Percentiles rank a stretch among this genome's conserved stretches.
These are phyloP conservation scores for Pisolithus sp. DNA, from an alignment of 768 basidiomycete genomes.

Conservation along the genomic window DNA sequence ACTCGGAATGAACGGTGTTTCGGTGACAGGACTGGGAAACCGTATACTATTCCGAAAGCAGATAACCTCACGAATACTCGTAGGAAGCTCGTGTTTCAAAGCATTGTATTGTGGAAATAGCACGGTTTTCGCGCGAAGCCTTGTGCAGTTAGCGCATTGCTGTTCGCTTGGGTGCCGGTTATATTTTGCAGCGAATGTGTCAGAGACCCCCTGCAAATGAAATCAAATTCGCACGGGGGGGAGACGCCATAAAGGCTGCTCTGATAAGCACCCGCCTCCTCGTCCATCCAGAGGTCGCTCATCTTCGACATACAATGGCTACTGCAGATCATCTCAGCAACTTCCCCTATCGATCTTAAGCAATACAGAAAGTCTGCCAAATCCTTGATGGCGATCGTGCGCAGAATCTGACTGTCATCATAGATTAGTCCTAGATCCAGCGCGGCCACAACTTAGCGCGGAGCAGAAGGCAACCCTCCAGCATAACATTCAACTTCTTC, in stretches of 20 bases:
- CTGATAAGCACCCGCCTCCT: background rate
- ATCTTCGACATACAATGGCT: conserved; percentile 27
- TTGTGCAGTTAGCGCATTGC: conserved; percentile 2
- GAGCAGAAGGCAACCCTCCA: conserved; percentile 55
- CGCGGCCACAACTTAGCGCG: conserved; percentile 51
- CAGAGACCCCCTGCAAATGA: background rate
- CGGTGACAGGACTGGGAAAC: conserved; percentile 7
- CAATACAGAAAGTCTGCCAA: conserved; percentile 61
- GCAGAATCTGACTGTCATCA: conserved; percentile 4
- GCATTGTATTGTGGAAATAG: conserved; percentile 8
- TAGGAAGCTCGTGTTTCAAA: conserved; percentile 3
- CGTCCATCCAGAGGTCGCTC: background rate
- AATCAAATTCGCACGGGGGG: background rate
- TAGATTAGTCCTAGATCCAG: conserved; percentile 70
- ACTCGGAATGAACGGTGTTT: background rate
- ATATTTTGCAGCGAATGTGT: background rate
- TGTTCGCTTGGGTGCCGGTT: background rate
- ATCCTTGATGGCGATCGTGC: background rate
- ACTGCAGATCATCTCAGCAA: conserved; percentile 28
- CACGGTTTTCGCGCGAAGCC: background rate
- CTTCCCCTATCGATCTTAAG: conserved; percentile 76
- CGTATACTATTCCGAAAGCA: conserved; percentile 2
- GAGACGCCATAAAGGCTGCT: background rate
- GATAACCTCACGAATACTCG: conserved; percentile 1
- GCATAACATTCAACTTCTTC: conserved; percentile 72